Conservation (phyloP, 306 rosid genomes). For the Prunus mira region DNA sequence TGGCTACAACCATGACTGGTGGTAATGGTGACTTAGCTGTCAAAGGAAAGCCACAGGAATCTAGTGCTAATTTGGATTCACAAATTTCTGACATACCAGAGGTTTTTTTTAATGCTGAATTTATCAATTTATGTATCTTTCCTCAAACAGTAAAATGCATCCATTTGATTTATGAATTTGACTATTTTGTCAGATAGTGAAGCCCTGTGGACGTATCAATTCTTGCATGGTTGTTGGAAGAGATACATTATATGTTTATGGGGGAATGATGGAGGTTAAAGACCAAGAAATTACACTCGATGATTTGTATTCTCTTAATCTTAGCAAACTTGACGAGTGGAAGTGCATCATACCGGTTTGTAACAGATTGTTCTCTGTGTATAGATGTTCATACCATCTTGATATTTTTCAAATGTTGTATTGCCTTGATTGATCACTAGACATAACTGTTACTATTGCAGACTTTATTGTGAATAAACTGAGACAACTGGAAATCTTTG, state of each 20-base stretch:
- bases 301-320: constrained; percentile 86
- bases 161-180: constrained; percentile 22
- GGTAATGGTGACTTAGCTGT: constrained; percentile 37
- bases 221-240: constrained; percentile 85
- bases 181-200: constrained; percentile 57
- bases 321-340: constrained; percentile 98
- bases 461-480: neutral
- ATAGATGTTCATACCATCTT: constrained; percentile 1
- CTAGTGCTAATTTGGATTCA: constrained; percentile 38
- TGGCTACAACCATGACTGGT: constrained; percentile 49
- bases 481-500: neutral
- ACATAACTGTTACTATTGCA: neutral
- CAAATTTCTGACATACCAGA: constrained; percentile 60
- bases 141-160: constrained; percentile 15
- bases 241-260: constrained; percentile 81
- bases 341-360: constrained; percentile 95
- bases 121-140: constrained; percentile 17
- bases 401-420: neutral
- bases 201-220: constrained; percentile 97
- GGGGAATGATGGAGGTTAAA: constrained; percentile 95
- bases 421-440: neutral
- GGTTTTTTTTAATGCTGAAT: constrained; percentile 45
- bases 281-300: constrained; percentile 92
- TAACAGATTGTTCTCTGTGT: constrained; percentile 23
- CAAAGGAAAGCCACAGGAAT: constrained; percentile 42